Percentiles rank a stretch among this genome's conserved stretches.
Evolutionary conservation across 2,329 filamentous ascomycete species (phyloP).

Genomic region (Cryphonectria carpinicola): DNA sequence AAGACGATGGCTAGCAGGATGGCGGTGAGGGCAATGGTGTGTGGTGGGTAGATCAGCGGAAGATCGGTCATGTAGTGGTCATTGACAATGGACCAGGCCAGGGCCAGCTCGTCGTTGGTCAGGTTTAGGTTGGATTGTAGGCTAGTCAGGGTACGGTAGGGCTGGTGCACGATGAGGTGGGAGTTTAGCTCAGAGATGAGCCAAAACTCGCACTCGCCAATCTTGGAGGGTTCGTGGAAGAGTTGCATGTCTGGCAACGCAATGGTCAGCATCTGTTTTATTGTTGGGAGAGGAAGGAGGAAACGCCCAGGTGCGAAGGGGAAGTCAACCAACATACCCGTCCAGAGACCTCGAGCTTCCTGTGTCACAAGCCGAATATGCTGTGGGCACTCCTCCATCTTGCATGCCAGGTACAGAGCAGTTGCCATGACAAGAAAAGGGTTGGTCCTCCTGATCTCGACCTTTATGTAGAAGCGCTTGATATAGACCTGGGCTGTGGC

Average conservation of each 20-base stretch:
- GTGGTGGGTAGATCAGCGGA: slow-evolving; percentile 83
- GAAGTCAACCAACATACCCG: slow-evolving; percentile 49
- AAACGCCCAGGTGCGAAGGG: neutral
- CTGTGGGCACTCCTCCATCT: slow-evolving; percentile 97
- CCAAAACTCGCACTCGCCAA: slow-evolving; percentile 93
- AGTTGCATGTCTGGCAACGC: slow-evolving; percentile 27
- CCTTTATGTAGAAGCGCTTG: slow-evolving; percentile 88
- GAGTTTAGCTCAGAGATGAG: slow-evolving; percentile 90
- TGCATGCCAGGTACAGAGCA: slow-evolving; percentile 91
- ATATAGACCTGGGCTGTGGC: slow-evolving; percentile 95
- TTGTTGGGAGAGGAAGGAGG: neutral
- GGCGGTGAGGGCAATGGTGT: slow-evolving; percentile 84
- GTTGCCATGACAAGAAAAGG: slow-evolving; percentile 93
- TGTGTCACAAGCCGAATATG: slow-evolving; percentile 90
- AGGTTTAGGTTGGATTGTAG: slow-evolving; percentile 72
- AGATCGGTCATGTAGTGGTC: slow-evolving; percentile 92
- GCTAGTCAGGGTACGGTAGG: slow-evolving; percentile 78
- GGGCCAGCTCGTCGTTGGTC: slow-evolving; percentile 74
- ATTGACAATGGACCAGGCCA: slow-evolving; percentile 85
- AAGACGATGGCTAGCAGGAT: slow-evolving; percentile 85
- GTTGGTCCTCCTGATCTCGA: slow-evolving; percentile 91
- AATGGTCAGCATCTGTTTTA: slow-evolving; percentile 18
- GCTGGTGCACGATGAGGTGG: slow-evolving; percentile 87
- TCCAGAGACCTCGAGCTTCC: slow-evolving; percentile 85
- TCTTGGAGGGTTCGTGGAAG: slow-evolving; percentile 74